Evolutionary conservation across 306 rosid genomes (phyloP).

Genomic region (Mimosa bimucronata): DNA sequence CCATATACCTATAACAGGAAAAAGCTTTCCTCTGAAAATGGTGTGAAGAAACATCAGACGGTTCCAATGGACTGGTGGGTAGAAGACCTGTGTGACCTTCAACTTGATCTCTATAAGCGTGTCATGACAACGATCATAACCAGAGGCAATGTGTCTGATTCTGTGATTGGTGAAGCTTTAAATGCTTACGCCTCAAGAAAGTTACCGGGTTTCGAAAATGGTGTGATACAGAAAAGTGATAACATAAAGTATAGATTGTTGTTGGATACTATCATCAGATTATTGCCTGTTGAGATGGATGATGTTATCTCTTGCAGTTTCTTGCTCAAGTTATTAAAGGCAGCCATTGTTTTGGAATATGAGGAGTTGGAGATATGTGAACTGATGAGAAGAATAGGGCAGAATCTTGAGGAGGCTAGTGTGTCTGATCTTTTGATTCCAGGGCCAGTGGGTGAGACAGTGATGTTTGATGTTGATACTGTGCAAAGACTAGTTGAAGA

Average conservation of each 20-base stretch:
- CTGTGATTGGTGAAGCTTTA: neutral
- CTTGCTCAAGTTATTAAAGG: conserved; percentile 8
- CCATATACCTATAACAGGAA: conserved; percentile 11
- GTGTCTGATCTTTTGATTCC: conserved; percentile 11
- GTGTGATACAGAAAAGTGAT: neutral
- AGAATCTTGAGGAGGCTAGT: conserved; percentile 4
- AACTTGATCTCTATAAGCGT: neutral
- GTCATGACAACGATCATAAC: conserved; percentile 3
- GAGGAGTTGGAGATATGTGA: conserved; percentile 1
- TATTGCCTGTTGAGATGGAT: conserved; percentile 1
- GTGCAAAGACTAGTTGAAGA: neutral
- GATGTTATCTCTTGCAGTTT: conserved; percentile 9
- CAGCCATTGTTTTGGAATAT: neutral
- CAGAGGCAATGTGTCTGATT: neutral
- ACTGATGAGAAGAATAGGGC: conserved; percentile 15
- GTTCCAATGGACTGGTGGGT: conserved; percentile 18
- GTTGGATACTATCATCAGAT: neutral
- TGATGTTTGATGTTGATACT: neutral
- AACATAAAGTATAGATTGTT: neutral
- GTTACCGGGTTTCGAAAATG: neutral
- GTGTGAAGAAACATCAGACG: neutral
- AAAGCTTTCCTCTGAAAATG: neutral
- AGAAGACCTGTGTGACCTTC: conserved; percentile 3
- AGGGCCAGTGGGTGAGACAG: neutral
- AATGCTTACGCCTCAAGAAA: neutral